Percentiles rank a stretch among this genome's conserved stretches.
phyloP scores from a whole-genome alignment of 2,329 filamentous ascomycete genomes.

The Amesomyces nigricolor region DNA sequence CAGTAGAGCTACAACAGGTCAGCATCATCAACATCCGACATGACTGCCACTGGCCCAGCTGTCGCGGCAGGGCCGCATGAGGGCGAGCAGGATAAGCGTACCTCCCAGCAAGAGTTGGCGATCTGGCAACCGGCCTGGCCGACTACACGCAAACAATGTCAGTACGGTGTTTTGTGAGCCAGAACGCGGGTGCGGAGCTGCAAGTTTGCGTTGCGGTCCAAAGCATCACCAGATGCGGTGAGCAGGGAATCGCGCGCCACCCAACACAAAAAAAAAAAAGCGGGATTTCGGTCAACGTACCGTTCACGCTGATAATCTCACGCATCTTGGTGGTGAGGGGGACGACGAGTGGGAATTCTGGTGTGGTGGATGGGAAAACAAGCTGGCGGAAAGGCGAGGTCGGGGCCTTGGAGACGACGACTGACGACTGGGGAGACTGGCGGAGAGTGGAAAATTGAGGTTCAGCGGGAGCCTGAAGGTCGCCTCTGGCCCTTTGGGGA shows the following conservation, averaged over 20 bases:
- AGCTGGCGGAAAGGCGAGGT: conserved; percentile 16
- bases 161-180: conserved; percentile 11
- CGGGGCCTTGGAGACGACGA: conserved; percentile 14
- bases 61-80: conserved; percentile 3
- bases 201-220: conserved; percentile 2
- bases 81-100: conserved; percentile 47
- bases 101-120: conserved; percentile 99
- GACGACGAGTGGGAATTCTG: conserved; percentile 14
- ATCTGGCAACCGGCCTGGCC: conserved; percentile 99
- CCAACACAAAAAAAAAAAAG: conserved; percentile 3
- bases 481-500: conserved; percentile 11
- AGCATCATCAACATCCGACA: conserved; percentile 7
- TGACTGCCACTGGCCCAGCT: not conserved
- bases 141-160: conserved; percentile 53
- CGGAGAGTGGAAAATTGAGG: conserved; percentile 28
- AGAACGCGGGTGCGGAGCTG: not conserved
- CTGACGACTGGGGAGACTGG: conserved; percentile 16
- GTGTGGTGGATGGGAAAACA: conserved; percentile 18
- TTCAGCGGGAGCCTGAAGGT: conserved; percentile 25
- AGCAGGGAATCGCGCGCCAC: conserved; percentile 5
- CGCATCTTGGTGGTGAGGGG: conserved; percentile 23
- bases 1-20: conserved; percentile 76
- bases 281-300: conserved; percentile 20
- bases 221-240: conserved; percentile 19
- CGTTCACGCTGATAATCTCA: conserved; percentile 30